Evolutionary conservation across 768 basidiomycete genomes (phyloP).

Genomic region (Tylopilus rubrobrunneus): DNA sequence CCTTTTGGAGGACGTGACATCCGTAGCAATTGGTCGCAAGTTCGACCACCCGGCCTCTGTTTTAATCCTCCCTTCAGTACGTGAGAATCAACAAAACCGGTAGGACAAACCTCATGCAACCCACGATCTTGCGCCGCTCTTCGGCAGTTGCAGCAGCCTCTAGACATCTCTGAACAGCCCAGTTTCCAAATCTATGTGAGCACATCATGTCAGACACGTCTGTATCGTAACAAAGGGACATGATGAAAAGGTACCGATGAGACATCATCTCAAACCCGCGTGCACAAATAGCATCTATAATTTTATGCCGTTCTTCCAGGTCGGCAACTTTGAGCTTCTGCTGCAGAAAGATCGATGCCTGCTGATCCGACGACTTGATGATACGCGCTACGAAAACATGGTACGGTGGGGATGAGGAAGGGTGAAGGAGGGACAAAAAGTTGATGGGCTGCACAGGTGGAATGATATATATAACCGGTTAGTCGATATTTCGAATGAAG

Average conservation of each 20-base stretch:
- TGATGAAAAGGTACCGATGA: constrained; percentile 48
- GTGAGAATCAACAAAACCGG: constrained; percentile 3
- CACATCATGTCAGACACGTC: constrained; percentile 4
- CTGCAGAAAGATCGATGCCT: constrained; percentile 86
- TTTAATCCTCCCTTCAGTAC: constrained; percentile 1
- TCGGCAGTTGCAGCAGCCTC: constrained; percentile 74
- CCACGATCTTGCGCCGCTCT: constrained; percentile 75
- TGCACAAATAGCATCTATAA: constrained; percentile 82
- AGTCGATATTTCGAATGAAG: constrained; percentile 8
- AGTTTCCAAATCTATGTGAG: constrained; percentile 74
- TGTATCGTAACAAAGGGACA: not conserved
- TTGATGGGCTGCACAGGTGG: constrained; percentile 67
- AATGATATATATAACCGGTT: constrained; percentile 8
- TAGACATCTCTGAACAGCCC: constrained; percentile 85
- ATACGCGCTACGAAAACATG: constrained; percentile 78
- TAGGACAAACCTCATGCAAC: constrained; percentile 73
- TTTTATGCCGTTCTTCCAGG: constrained; percentile 69
- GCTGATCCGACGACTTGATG: constrained; percentile 86
- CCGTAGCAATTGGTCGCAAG: constrained; percentile 88
- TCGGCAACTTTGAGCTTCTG: constrained; percentile 89
- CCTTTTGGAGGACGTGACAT: constrained; percentile 86
- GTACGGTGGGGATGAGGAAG: constrained; percentile 82
- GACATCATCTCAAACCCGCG: constrained; percentile 93
- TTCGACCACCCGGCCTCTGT: constrained; percentile 78
- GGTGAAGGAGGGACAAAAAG: constrained; percentile 80